phyloP scores from a whole-genome alignment of 2,329 filamentous ascomycete species.

The Uncinocarpus reesii region DNA sequence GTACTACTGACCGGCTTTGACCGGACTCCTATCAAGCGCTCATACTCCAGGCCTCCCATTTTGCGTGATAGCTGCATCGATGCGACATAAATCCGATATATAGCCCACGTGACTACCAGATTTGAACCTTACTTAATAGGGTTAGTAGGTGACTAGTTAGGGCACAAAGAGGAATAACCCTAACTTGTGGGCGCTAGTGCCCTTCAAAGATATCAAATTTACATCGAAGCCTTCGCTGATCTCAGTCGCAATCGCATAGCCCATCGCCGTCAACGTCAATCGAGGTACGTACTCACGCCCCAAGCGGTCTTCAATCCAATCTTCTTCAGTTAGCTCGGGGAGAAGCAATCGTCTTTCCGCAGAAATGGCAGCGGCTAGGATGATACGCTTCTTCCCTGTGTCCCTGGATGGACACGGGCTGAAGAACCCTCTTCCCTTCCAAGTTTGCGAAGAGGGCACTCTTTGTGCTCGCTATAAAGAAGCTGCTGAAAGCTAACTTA shows the following conservation, averaged over 20 bases:
- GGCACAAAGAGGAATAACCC: conserved; percentile 7
- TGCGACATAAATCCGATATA: too few species aligned
- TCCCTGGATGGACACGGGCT: conserved; percentile 44
- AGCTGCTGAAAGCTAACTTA: conserved; percentile 55
- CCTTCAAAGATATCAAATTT: neutral
- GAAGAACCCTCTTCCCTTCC: conserved; percentile 52
- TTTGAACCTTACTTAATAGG: too few species aligned
- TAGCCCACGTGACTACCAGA: too few species aligned
- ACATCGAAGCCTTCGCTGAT: neutral
- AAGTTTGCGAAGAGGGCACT: conserved; percentile 45
- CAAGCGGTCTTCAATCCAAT: conserved; percentile 18
- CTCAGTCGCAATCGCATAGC: neutral
- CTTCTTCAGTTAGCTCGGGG: conserved; percentile 37
- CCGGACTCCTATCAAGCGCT: too few species aligned
- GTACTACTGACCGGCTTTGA: too few species aligned
- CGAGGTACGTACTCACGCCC: conserved; percentile 33
- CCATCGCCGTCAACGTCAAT: conserved; percentile 21
- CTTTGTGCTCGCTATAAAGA: conserved; percentile 48
- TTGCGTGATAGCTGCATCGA: too few species aligned
- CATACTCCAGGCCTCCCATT: too few species aligned
- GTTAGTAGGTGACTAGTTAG: too few species aligned
- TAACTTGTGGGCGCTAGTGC: conserved; percentile 7
- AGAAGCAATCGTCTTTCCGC: conserved; percentile 31
- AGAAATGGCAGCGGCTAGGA: conserved; percentile 15
- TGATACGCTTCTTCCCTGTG: conserved; percentile 36